A percentile compares a stretch with the other conserved stretches of the same genome.
These are phyloP conservation scores for Herpotrichia juniperi DNA, from an alignment of 2,329 filamentous ascomycete genomes.

Conservation along the genomic window DNA sequence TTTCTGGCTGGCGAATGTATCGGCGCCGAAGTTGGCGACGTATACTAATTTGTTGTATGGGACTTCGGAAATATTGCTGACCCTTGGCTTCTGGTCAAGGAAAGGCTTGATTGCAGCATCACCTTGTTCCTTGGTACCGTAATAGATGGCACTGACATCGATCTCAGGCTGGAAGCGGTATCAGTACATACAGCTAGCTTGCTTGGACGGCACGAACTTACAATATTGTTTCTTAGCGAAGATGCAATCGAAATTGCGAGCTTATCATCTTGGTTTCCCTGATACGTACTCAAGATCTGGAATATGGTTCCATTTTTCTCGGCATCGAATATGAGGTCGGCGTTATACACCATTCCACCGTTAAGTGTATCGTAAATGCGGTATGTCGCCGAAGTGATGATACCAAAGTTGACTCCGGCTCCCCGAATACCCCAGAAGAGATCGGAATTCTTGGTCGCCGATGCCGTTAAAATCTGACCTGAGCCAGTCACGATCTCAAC, in stretches of 20 bases:
- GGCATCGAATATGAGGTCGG: constrained; percentile 5
- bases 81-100: neutral
- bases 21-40: neutral
- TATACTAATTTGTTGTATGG: neutral
- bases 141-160: neutral
- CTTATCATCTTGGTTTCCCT: neutral
- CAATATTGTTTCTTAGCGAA: neutral
- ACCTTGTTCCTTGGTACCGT: neutral
- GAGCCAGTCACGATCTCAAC: constrained; percentile 30
- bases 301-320: constrained; percentile 16
- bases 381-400: constrained; percentile 21
- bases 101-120: neutral
- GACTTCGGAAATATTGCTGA: neutral
- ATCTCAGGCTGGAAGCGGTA: neutral
- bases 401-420: constrained; percentile 44
- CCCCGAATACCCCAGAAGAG: constrained; percentile 47
- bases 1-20: too few species aligned
- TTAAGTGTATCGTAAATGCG: constrained; percentile 23
- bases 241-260: neutral
- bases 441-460: constrained; percentile 31
- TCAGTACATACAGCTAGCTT: neutral
- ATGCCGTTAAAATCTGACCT: constrained; percentile 36
- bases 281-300: neutral
- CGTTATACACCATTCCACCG: constrained; percentile 14
- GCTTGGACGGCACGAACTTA: neutral